phyloP scores from a whole-genome alignment of 768 basidiomycete species.

The Amanita subjunquillea region DNA sequence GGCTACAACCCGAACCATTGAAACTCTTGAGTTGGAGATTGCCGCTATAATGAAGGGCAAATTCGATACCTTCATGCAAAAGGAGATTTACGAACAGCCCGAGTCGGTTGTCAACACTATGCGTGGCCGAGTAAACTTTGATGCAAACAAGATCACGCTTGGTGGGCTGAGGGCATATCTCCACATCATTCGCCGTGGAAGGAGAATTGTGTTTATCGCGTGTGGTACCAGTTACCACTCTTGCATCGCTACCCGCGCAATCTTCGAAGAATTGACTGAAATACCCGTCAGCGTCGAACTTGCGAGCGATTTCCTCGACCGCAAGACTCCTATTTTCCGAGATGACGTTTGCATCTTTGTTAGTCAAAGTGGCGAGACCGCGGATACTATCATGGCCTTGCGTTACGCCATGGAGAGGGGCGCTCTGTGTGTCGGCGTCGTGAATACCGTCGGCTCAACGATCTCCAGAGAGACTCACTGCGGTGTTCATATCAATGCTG shows the following conservation, averaged over 20 bases:
- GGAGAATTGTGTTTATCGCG: constrained; percentile 94
- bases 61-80: constrained; percentile 99
- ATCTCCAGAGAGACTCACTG: constrained; percentile 98
- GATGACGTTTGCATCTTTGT: constrained; percentile 96
- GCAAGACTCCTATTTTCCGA: constrained; percentile 98
- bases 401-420: constrained; percentile 96
- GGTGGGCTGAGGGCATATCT: constrained; percentile 94
- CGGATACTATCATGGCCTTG: constrained; percentile 93
- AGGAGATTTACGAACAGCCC: constrained; percentile 98
- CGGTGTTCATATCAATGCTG: constrained; percentile 99
- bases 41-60: constrained; percentile 99
- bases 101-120: constrained; percentile 99
- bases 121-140: constrained; percentile 99
- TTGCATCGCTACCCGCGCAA: constrained; percentile 89
- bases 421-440: constrained; percentile 92
- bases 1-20: constrained; percentile 84
- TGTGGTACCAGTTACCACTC: constrained; percentile 99
- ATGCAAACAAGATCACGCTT: constrained; percentile 80
- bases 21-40: constrained; percentile 96
- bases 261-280: constrained; percentile 98
- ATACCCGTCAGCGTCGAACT: constrained; percentile 96
- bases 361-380: constrained; percentile 97
- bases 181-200: constrained; percentile 88
- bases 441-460: constrained; percentile 97
- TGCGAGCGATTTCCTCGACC: constrained; percentile 96